phyloP scores from a whole-genome alignment of 1,284 basidiomycete genomes.

The Trichosporon sp. region DNA sequence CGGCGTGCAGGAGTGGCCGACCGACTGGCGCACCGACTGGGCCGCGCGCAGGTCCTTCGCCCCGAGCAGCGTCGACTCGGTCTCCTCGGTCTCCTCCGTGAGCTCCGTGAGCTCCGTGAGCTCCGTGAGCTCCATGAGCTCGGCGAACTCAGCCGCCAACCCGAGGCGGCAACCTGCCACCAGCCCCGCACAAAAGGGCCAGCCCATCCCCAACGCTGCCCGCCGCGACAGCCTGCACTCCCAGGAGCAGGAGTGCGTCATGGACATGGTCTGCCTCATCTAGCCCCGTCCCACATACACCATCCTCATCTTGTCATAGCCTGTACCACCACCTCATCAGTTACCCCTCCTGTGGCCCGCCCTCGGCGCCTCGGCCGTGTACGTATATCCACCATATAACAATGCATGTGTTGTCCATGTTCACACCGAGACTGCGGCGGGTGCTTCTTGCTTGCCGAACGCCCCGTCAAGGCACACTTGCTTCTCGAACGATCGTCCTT shows the following conservation, averaged over 20 bases:
- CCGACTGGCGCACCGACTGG: not conserved
- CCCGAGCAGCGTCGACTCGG: not conserved
- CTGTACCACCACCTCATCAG: too few species aligned
- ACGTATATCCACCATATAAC: too few species aligned
- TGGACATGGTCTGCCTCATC: slow-evolving; percentile 1
- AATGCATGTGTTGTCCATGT: too few species aligned
- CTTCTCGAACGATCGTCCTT: too few species aligned
- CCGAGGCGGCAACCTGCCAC: not conserved
- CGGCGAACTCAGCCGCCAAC: not conserved
- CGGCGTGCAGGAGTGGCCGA: slow-evolving; percentile 3
- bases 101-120: too few species aligned
- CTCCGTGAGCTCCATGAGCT: too few species aligned
- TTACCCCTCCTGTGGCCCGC: too few species aligned
- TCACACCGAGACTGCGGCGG: too few species aligned
- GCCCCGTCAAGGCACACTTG: too few species aligned
- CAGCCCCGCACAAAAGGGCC: not conserved
- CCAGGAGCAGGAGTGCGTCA: slow-evolving; percentile 2
- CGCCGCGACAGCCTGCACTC: not conserved
- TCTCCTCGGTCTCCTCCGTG: not conserved
- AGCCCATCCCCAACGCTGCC: not conserved
- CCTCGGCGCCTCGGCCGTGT: too few species aligned
- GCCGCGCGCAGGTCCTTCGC: not conserved
- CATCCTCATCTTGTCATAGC: not conserved
- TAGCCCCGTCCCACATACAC: not conserved
- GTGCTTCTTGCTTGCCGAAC: too few species aligned